Base-by-base conservation (phyloP, 108 stramenopile species). In the Epithemia pelagica region DNA sequence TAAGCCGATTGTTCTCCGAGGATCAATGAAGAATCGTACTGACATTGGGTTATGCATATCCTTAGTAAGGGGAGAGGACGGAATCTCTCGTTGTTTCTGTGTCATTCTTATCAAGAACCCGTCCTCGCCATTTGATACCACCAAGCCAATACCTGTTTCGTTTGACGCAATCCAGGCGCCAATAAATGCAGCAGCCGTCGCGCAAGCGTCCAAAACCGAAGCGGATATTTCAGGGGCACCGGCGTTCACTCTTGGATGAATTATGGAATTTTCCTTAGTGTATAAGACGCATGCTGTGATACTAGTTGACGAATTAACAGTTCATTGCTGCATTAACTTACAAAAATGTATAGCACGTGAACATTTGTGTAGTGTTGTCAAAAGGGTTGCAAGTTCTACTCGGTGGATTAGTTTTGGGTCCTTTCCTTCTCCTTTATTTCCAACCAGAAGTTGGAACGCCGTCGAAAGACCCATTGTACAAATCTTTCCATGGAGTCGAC, bases 401-500 rank as follows among this genome's bases (percentile, higher is more conserved):
- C 95, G 82, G 62, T 86, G 80, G 52, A 95, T 70, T 33, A 73
- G 65, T n/a, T 62, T 73, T 28, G 79, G 65, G 70, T 92, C 87
- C 54, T 82, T 81, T 28, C 88, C 88, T 52, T 72, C 77, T 1
- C 85, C 90, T 3, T 66, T 70, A 51, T 66, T 74, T 20, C 91
- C 90, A 10, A 94, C 66, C 32, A 85, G 78, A 59, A 96, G 79
- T 61, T 92, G 86, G 25, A 94, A 57, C 1, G 91, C 95, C 1
- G 95, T 96, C 26, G 88, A 87, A 28, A 96, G 59, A n/a, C 95
- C 95, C 76, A 96, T 69, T n/a, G 83, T 82, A 7, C 83, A 75
- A 28, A 97, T 81, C 66, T 95, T 95, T 25, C 94, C 96, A 68
- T 94, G 92, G 15, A 97, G 76, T 30, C 91, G 79, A 71, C 98